Conservation (phyloP, 2,329 filamentous ascomycete species). For the Aplosporella prunicola region DNA sequence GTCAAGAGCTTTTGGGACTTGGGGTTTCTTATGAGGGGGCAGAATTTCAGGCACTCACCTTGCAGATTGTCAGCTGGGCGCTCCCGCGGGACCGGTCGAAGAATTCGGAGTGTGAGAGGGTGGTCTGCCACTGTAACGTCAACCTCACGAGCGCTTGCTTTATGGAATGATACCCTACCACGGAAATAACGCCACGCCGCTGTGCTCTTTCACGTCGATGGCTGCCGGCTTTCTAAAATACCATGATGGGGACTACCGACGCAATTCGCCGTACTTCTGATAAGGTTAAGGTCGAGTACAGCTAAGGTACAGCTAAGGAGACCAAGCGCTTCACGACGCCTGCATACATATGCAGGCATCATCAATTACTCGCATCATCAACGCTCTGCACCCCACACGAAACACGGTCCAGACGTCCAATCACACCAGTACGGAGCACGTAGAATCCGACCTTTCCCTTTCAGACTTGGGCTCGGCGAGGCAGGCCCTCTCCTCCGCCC, state of each 20-base stretch:
- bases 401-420: too few species aligned
- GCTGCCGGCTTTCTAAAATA: neutral
- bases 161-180: slow-evolving; percentile 23
- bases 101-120: slow-evolving; percentile 16
- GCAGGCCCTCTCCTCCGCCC: too few species aligned
- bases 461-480: too few species aligned
- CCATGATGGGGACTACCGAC: neutral
- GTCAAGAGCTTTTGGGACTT: slow-evolving; percentile 3
- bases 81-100: slow-evolving; percentile 14
- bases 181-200: slow-evolving; percentile 16
- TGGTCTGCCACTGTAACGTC: slow-evolving; percentile 24
- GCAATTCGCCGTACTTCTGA: neutral
- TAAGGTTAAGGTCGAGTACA: neutral
- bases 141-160: slow-evolving; percentile 20
- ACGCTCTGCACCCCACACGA: slow-evolving; percentile 9
- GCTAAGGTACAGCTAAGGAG: slow-evolving; percentile 1
- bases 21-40: slow-evolving; percentile 1
- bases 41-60: slow-evolving; percentile 14
- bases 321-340: neutral
- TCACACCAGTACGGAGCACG: too few species aligned
- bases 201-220: slow-evolving; percentile 15
- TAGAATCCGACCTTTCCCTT: too few species aligned
- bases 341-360: slow-evolving; percentile 7
- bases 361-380: slow-evolving; percentile 8
- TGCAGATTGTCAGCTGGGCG: slow-evolving; percentile 19